phyloP scores from a whole-genome alignment of 345 rosid genomes.

The Excoecaria cochinchinensis region DNA sequence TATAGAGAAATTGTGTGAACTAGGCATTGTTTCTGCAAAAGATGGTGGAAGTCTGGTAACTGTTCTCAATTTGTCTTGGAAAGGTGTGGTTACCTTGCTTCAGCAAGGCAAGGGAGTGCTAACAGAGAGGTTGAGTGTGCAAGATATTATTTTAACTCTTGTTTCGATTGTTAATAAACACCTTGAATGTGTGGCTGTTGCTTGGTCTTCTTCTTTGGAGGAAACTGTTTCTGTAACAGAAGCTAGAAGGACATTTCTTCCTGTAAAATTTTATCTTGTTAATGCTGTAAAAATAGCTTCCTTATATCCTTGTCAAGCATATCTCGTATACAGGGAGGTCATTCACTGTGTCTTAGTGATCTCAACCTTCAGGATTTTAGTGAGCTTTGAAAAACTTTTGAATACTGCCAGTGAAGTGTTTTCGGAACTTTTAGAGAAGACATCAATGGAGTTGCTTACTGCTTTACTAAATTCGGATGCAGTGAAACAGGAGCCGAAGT shows the following conservation, averaged over 20 bases:
- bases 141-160: constrained; percentile 62
- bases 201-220: constrained; percentile 60
- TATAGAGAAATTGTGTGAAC: constrained; percentile 57
- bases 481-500: constrained; percentile 48
- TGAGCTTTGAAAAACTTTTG: constrained; percentile 49
- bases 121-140: constrained; percentile 45
- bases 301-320: constrained; percentile 65
- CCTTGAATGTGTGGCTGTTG: constrained; percentile 62
- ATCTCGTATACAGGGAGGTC: constrained; percentile 54
- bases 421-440: constrained; percentile 76
- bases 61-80: constrained; percentile 89
- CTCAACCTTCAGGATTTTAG: constrained; percentile 53
- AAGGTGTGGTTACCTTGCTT: constrained; percentile 84
- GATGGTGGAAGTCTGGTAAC: constrained; percentile 82
- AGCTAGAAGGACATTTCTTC: constrained; percentile 82
- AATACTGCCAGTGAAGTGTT: constrained; percentile 62
- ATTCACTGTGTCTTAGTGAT: constrained; percentile 51
- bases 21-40: constrained; percentile 74
- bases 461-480: constrained; percentile 61
- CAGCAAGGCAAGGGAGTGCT: constrained; percentile 58
- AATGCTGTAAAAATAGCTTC: constrained; percentile 74
- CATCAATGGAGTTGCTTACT: constrained; percentile 54
- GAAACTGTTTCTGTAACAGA: constrained; percentile 65
- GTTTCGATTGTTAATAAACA: constrained; percentile 59
- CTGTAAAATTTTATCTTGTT: constrained; percentile 83